A percentile compares a stretch with the other conserved stretches of the same genome.
Conservation (phyloP, 1,139 yeast species). For the Lodderomyces beijingensis region DNA sequence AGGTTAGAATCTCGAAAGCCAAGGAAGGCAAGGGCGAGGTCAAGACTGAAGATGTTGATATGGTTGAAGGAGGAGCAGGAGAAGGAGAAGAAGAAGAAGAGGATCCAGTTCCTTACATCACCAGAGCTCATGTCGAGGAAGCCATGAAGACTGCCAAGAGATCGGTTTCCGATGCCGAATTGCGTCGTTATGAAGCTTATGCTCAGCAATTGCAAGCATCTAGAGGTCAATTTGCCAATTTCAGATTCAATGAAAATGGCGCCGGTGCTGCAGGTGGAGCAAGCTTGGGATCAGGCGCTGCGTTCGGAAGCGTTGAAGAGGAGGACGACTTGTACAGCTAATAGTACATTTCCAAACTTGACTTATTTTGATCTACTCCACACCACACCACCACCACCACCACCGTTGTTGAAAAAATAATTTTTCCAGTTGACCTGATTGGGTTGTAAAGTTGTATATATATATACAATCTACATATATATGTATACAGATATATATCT, state of each 20-base stretch:
- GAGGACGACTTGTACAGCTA: slow-evolving; percentile 93
- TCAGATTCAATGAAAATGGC: slow-evolving; percentile 51
- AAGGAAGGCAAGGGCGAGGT: slow-evolving; percentile 39
- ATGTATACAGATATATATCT: no score
- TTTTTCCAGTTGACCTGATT: no score
- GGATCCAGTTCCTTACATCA: slow-evolving; percentile 94
- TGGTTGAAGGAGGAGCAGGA: slow-evolving; percentile 34
- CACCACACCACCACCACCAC: no score
- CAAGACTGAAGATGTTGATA: slow-evolving; percentile 58
- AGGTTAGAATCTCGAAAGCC: slow-evolving; percentile 49
- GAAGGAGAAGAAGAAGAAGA: slow-evolving; percentile 64
- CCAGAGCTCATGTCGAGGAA: slow-evolving; percentile 92
- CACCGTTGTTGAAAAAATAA: no score
- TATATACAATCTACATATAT: no score
- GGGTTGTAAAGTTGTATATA: no score
- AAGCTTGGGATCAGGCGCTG: slow-evolving; percentile 20
- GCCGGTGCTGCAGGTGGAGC: slow-evolving; percentile 13
- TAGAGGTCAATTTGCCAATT: slow-evolving; percentile 84
- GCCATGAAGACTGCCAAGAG: slow-evolving; percentile 99
- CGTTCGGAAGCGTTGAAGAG: slow-evolving; percentile 72
- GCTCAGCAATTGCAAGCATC: slow-evolving; percentile 96
- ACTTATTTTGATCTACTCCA: no score
- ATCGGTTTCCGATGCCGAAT: slow-evolving; percentile 93
- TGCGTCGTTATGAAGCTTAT: slow-evolving; percentile 97
- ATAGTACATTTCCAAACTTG: neutral